These are phyloP conservation scores for Pichia sp. DNA, from an alignment of 1,139 yeast species.

Conservation along the genomic window DNA sequence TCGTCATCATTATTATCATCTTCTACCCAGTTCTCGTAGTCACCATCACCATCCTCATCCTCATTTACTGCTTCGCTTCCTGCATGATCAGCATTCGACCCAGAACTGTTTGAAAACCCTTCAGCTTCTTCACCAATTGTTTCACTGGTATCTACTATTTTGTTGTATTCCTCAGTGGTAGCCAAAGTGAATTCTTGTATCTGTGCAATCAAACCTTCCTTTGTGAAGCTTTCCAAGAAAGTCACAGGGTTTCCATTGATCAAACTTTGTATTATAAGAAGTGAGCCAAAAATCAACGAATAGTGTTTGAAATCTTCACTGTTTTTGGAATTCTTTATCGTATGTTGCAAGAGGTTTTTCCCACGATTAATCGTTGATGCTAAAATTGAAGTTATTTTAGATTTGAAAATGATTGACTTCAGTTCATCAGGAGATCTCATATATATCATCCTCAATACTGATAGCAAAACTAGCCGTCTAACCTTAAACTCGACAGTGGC, in stretches of 20 bases:
- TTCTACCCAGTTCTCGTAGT: background rate
- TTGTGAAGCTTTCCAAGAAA: slow-evolving; percentile 50
- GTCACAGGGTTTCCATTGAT: slow-evolving; percentile 42
- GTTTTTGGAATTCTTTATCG: slow-evolving; percentile 5
- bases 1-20: slow-evolving; percentile 3
- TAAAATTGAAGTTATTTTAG: slow-evolving; percentile 44
- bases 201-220: slow-evolving; percentile 71
- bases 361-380: slow-evolving; percentile 72
- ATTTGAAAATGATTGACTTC: slow-evolving; percentile 23
- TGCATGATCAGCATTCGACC: slow-evolving; percentile 26
- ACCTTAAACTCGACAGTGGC: slow-evolving; percentile 69
- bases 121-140: background rate
- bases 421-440: slow-evolving; percentile 28
- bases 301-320: slow-evolving; percentile 31
- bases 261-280: slow-evolving; percentile 47
- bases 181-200: slow-evolving; percentile 31
- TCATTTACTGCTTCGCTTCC: slow-evolving; percentile 27
- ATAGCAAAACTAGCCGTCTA: slow-evolving; percentile 56
- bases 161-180: slow-evolving; percentile 3
- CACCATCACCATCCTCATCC: slow-evolving; percentile 25
- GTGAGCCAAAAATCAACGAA: slow-evolving; percentile 48
- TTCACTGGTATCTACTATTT: background rate
- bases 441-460: slow-evolving; percentile 50
- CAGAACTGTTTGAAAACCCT: background rate
- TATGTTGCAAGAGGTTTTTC: slow-evolving; percentile 31